Conservation (phyloP, 1,284 basidiomycete genomes). For the Wolfiporia cocos region DNA sequence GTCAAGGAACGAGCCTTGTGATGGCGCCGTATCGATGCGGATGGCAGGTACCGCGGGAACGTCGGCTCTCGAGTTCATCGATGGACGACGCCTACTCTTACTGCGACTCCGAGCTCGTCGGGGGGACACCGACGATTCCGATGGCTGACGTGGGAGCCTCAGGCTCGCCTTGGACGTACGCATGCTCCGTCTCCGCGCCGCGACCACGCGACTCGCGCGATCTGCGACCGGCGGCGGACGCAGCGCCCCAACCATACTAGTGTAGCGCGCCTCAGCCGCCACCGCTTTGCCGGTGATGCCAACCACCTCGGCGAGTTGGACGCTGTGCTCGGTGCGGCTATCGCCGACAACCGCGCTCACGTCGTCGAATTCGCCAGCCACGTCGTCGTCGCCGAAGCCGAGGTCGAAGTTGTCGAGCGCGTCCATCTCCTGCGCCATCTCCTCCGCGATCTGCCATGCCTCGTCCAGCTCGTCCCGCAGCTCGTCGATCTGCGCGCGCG, state of each 20-base stretch:
- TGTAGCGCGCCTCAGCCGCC: conserved; percentile 25
- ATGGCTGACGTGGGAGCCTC: conserved; percentile 36
- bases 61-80: conserved; percentile 7
- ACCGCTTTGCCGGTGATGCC: conserved; percentile 29
- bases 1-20: conserved; percentile 24
- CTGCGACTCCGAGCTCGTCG: conserved; percentile 15
- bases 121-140: conserved; percentile 9
- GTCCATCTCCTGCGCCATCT: conserved; percentile 64
- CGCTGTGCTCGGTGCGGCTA: conserved; percentile 14
- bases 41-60: conserved; percentile 18
- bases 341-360: conserved; percentile 29
- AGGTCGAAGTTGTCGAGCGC: conserved; percentile 33
- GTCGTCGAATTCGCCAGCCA: conserved; percentile 34
- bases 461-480: conserved; percentile 72
- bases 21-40: conserved; percentile 13
- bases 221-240: conserved; percentile 9
- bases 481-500: conserved; percentile 40
- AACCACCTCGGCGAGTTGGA: conserved; percentile 25
- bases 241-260: conserved; percentile 13
- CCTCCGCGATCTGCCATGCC: conserved; percentile 72
- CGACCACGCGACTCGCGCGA: conserved; percentile 36
- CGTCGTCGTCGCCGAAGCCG: conserved; percentile 22
- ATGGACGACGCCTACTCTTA: conserved; percentile 17
- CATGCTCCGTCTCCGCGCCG: conserved; percentile 52
- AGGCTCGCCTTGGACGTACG: conserved; percentile 54